Base-by-base conservation (phyloP, 2,329 filamentous ascomycete species). In the Aspergillus niger region DNA sequence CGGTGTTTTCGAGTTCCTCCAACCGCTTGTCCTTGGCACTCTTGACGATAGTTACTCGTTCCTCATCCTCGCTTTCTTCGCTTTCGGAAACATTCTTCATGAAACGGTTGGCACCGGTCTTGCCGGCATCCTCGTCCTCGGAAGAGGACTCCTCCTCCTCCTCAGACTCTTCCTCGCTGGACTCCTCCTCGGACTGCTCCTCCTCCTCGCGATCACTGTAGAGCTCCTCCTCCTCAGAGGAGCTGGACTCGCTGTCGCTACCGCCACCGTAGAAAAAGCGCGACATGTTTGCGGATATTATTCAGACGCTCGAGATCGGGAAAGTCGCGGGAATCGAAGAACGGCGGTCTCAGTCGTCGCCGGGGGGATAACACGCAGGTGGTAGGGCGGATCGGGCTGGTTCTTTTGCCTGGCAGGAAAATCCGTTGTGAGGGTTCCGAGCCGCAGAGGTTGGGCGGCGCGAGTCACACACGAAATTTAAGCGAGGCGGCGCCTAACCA, bases 1-100 rank as follows among this genome's bases (percentile, higher is more conserved):
- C 91, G 47, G 89, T 96, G 62, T 87, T 86, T 78, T 99, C 94
- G 63, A 99, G 85, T 79, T 98, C 96, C 74, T 97, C 94, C 68
- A 92, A 85, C 64, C 95, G 88, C 86, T 99, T 99, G 83, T 98
- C 92, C 81, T 98, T 98, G 73, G 94, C 93, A 79, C 92, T 97
- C 86, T 96, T 97, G 74, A 98, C 91, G 71, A 95, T 87, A 72
- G 89, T 91, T 66, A 89, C 87, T 67, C 87, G 86, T 67, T 97
- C 94, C 66, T 95, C 91, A 66, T 95, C 93, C 75, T 92, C 93
- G 71, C 84, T 87, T 59, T 92, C 89, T 66, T 93, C 91, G 71
- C 89, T 91, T 54, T 95, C 92, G 61, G 86, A 89, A 11, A 80
- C 85, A 68, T 86, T 88, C 70, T 89, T 88, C 85, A 98, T 88